Evolutionary conservation across 1,139 yeast genomes (phyloP), one percentile per base, ranked within the genome.

Genomic region (Lodderomyces orthopsilosis): DNA sequence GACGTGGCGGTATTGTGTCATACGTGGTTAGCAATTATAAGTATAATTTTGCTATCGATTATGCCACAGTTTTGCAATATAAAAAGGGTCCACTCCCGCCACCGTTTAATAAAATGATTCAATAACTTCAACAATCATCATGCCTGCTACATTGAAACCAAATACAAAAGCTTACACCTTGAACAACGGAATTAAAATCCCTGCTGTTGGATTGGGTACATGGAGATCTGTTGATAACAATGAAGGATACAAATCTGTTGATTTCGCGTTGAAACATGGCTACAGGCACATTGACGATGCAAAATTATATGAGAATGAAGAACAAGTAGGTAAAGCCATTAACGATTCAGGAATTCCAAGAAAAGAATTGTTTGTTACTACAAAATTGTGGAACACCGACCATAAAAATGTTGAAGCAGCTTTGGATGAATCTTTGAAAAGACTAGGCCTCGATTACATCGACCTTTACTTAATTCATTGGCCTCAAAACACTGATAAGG

Each of bases 401-500:
- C 90, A 85, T 56, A 71, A 74, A 53, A 68, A 79, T 43, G 83
- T 83, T 22, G 83, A 65, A 37, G 70, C 61, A 35, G 87, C 85
- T 6, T 66, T 89, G 45, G 77, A 83, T 40, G 65, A 61, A 41
- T 83, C 94, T 2, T 73, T 90, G 57, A 59, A 75, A 54, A 80
- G 81, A 56, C 70, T 89, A 53, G 84, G 84, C 1, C 66, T 86
- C 53, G 94, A 86, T 43, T 90, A 90, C 56, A 83, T 90, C 45
- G 96, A 90, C 60, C 70, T 90, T 54, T 84, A 83, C 62, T 74
- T 90, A 59, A 77, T 87, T 58, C 97, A 90, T 66, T 89, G 95
- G 96, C 96, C 96, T 3, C 73, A 77, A 42, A 75, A 87, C 1
- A 59, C 79, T 46, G 70, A 74, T 42, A 57, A 62, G 2, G 48